A percentile compares a stretch with the other conserved stretches of the same genome.
Evolutionary conservation across 805 yeast genomes (phyloP).

Genomic region (Starmerella stellata): DNA sequence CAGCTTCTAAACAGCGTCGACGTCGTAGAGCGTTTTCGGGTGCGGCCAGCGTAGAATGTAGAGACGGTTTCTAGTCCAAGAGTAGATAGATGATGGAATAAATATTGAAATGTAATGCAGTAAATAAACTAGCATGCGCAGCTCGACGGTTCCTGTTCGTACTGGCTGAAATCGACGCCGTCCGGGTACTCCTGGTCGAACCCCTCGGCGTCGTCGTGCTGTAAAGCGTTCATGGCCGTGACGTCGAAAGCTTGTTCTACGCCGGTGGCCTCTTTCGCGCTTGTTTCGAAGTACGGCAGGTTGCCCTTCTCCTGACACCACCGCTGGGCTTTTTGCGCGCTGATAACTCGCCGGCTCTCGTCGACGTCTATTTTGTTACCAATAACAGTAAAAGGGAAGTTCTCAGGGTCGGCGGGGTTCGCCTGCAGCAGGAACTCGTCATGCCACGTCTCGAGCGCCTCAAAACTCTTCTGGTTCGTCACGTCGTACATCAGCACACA

Average conservation of each 20-base stretch:
- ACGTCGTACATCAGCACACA: constrained; percentile 93
- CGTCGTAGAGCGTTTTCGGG: no score
- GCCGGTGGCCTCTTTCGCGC: constrained; percentile 90
- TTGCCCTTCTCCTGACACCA: constrained; percentile 51
- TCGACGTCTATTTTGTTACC: constrained; percentile 94
- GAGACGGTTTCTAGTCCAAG: no score
- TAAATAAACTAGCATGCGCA: constrained; percentile 44
- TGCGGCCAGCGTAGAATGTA: background rate
- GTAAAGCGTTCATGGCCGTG: constrained; percentile 84
- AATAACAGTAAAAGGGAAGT: constrained; percentile 84
- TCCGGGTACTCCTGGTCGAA: constrained; percentile 87
- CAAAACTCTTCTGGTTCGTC: constrained; percentile 83
- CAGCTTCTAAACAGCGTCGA: no score
- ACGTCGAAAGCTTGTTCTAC: constrained; percentile 93
- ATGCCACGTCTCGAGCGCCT: constrained; percentile 75
- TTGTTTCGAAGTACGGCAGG: constrained; percentile 87
- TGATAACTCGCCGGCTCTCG: constrained; percentile 64
- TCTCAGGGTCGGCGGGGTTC: constrained; percentile 80
- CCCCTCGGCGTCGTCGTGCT: constrained; percentile 83
- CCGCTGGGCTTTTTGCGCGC: constrained; percentile 41
- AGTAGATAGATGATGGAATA: no score
- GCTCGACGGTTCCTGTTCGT: constrained; percentile 54
- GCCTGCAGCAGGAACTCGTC: constrained; percentile 92
- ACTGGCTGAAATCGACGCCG: constrained; percentile 80
- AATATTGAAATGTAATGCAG: no score